Evolutionary conservation across 1,139 yeast species (phyloP).

Genomic region (Yueomyces sp.): DNA sequence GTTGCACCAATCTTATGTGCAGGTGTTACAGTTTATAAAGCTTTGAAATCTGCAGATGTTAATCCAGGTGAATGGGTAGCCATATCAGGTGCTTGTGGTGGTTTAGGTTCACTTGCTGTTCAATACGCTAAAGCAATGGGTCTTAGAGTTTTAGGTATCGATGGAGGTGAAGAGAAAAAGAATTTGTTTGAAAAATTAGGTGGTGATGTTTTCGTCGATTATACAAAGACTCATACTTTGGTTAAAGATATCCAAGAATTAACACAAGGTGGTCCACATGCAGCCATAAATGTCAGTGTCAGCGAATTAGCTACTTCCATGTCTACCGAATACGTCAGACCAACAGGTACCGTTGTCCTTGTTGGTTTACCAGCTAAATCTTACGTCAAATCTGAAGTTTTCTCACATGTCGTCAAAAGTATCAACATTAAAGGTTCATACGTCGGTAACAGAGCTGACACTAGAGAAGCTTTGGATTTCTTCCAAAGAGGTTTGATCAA

Average conservation of each 20-base stretch:
- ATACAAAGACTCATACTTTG: slow-evolving; percentile 43
- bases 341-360: slow-evolving; percentile 58
- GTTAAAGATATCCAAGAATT: slow-evolving; percentile 42
- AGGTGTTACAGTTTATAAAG: slow-evolving; percentile 71
- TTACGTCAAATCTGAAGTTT: slow-evolving; percentile 49
- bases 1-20: slow-evolving; percentile 71
- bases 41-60: slow-evolving; percentile 54
- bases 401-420: slow-evolving; percentile 53
- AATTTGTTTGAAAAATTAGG: slow-evolving; percentile 45
- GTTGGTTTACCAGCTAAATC: slow-evolving; percentile 72
- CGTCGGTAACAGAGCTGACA: slow-evolving; percentile 72
- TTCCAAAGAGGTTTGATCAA: slow-evolving; percentile 56
- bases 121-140: slow-evolving; percentile 71
- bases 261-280: slow-evolving; percentile 66
- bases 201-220: slow-evolving; percentile 58
- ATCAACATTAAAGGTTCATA: slow-evolving; percentile 58
- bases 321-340: slow-evolving; percentile 52
- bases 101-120: slow-evolving; percentile 61
- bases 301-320: slow-evolving; percentile 55
- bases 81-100: slow-evolving; percentile 71
- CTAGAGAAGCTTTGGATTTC: slow-evolving; percentile 66
- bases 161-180: slow-evolving; percentile 61
- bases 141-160: slow-evolving; percentile 58
- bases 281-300: slow-evolving; percentile 61
- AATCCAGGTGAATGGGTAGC: slow-evolving; percentile 68